Conservation (phyloP, 2,329 filamentous ascomycete species). For the Cordyceps cateniannulata region DNA sequence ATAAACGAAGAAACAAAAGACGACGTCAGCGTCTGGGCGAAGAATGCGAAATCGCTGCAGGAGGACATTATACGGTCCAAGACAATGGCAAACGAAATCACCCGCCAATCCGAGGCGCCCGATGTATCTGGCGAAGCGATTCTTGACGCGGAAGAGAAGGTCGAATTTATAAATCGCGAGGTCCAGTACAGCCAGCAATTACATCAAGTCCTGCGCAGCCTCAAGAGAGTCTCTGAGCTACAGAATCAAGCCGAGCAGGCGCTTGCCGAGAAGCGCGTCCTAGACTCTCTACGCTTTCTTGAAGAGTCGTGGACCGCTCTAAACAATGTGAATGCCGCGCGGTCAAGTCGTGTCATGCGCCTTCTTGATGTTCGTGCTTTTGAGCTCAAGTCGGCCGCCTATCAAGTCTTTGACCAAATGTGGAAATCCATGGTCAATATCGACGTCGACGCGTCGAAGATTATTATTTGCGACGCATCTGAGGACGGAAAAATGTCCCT, state of each 20-base stretch:
- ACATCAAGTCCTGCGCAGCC: slow-evolving; percentile 40
- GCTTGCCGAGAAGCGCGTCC: slow-evolving; percentile 45
- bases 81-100: slow-evolving; percentile 72
- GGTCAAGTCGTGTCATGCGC: slow-evolving; percentile 54
- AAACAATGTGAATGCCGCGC: slow-evolving; percentile 52
- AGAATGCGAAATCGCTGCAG: slow-evolving; percentile 76
- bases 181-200: slow-evolving; percentile 54
- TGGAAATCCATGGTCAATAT: slow-evolving; percentile 65
- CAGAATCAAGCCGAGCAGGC: slow-evolving; percentile 55
- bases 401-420: slow-evolving; percentile 58
- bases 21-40: slow-evolving; percentile 80
- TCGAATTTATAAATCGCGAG: slow-evolving; percentile 51
- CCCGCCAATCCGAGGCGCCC: slow-evolving; percentile 65
- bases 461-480: slow-evolving; percentile 49
- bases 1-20: slow-evolving; percentile 72
- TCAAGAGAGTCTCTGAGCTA: slow-evolving; percentile 53
- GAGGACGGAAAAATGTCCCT: slow-evolving; percentile 47
- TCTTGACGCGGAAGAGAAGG: slow-evolving; percentile 46
- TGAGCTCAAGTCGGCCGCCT: slow-evolving; percentile 59
- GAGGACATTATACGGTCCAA: slow-evolving; percentile 78
- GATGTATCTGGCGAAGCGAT: slow-evolving; percentile 46
- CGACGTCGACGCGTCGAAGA: slow-evolving; percentile 45
- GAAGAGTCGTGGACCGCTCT: slow-evolving; percentile 54
- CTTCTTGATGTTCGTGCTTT: slow-evolving; percentile 60
- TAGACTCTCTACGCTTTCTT: slow-evolving; percentile 51